These are phyloP conservation scores for Staphylotrichum tortipilum DNA, from an alignment of 495 filamentous ascomycete species.

Conservation along the genomic window DNA sequence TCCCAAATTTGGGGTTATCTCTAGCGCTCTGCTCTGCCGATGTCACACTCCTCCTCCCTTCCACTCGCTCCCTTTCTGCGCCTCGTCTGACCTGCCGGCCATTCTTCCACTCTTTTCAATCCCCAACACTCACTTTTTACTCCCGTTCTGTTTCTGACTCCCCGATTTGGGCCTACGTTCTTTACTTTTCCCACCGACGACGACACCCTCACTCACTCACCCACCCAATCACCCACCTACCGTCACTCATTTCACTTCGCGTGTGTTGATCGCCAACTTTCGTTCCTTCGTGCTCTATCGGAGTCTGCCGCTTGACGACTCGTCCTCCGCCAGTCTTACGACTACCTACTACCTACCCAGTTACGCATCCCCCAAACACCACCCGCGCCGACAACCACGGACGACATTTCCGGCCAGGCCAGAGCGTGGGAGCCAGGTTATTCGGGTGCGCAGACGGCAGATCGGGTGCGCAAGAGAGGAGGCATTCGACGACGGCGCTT, in stretches of 20 bases:
- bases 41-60: constrained; percentile 16
- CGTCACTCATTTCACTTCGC: constrained; percentile 10
- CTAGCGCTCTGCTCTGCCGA: constrained; percentile 1
- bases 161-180: constrained; percentile 10
- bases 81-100: constrained; percentile 1
- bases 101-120: constrained; percentile 1
- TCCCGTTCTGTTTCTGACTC: constrained; percentile 3
- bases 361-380: no score
- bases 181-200: constrained; percentile 7
- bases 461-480: background rate
- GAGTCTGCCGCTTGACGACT: background rate
- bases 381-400: background rate
- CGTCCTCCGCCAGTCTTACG: background rate
- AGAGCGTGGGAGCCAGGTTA: no score
- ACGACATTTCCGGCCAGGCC: no score
- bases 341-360: no score
- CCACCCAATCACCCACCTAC: background rate
- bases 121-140: constrained; percentile 16
- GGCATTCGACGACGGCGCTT: background rate
- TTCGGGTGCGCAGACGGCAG: background rate
- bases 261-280: constrained; percentile 18
- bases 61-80: constrained; percentile 9
- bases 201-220: background rate
- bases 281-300: constrained; percentile 6
- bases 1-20: constrained; percentile 14